These are phyloP conservation scores for Leucocoprinus leucothites DNA, from an alignment of 768 basidiomycete genomes.

Conservation along the genomic window DNA sequence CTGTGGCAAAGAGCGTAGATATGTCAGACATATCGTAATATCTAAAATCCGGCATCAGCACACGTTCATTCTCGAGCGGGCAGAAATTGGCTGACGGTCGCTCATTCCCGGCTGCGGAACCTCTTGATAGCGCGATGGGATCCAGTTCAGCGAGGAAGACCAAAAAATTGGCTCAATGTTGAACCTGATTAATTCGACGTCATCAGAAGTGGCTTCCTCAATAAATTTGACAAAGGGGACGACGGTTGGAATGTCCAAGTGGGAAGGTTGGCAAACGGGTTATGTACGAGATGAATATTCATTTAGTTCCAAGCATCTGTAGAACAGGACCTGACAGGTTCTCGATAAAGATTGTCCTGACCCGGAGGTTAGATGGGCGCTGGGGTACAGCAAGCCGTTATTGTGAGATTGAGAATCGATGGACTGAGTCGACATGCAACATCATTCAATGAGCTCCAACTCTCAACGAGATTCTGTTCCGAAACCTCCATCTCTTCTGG, in stretches of 20 bases:
- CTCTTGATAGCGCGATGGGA: constrained; percentile 63
- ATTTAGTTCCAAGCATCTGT: constrained; percentile 62
- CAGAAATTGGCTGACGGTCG: constrained; percentile 44
- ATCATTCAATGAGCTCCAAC: constrained; percentile 35
- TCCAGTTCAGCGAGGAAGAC: constrained; percentile 64
- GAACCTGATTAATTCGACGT: no score
- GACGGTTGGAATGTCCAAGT: no score
- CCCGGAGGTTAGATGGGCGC: constrained; percentile 37
- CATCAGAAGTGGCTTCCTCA: no score
- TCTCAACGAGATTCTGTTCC: constrained; percentile 21
- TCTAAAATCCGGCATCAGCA: constrained; percentile 29
- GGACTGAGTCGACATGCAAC: constrained; percentile 27
- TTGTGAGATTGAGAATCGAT: not conserved
- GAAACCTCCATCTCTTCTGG: constrained; percentile 21
- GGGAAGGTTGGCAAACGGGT: no score
- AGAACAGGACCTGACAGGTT: constrained; percentile 49
- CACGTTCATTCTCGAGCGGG: not conserved
- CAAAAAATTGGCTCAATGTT: constrained; percentile 67
- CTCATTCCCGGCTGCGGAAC: constrained; percentile 32
- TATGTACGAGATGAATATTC: no score
- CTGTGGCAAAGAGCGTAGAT: constrained; percentile 38
- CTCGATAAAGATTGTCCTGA: constrained; percentile 51
- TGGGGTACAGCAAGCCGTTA: not conserved
- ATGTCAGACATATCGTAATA: constrained; percentile 55
- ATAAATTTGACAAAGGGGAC: no score